A percentile compares a stretch with the other conserved stretches of the same genome.
phyloP scores from a whole-genome alignment of 1,284 basidiomycete genomes.

The Tremellales sp. region DNA sequence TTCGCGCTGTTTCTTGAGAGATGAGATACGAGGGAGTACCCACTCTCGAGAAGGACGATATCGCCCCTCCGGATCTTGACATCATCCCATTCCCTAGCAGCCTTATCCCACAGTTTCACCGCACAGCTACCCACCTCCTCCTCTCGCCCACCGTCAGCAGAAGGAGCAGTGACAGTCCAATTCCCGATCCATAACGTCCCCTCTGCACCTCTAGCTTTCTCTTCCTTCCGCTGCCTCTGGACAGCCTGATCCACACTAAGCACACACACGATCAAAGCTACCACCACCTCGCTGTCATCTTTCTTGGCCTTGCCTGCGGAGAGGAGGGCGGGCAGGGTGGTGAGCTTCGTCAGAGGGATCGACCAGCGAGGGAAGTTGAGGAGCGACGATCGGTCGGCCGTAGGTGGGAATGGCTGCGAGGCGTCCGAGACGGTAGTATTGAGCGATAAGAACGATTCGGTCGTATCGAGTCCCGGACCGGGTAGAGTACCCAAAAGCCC shows the following conservation, averaged over 20 bases:
- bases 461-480: neutral
- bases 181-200: conserved; percentile 30
- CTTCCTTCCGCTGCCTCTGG: conserved; percentile 13
- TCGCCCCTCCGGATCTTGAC: conserved; percentile 33
- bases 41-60: conserved; percentile 37
- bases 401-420: conserved; percentile 12
- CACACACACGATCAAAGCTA: conserved; percentile 33
- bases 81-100: conserved; percentile 31
- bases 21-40: conserved; percentile 5
- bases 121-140: conserved; percentile 16
- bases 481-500: neutral
- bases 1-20: neutral
- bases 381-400: conserved; percentile 12
- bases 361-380: conserved; percentile 32
- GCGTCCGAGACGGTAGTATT: conserved; percentile 17
- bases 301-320: neutral
- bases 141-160: neutral
- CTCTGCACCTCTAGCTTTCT: conserved; percentile 13
- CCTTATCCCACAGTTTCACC: conserved; percentile 36
- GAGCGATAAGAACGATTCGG: conserved; percentile 28
- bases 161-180: conserved; percentile 31
- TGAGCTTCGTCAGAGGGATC: conserved; percentile 28
- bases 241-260: conserved; percentile 21
- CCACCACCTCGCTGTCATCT: conserved; percentile 4
- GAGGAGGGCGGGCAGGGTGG: conserved; percentile 15